A percentile compares a stretch with the other conserved stretches of the same genome.
phyloP scores from a whole-genome alignment of 352 stramenopile genomes.

The Phytophthora fragariaefolia region DNA sequence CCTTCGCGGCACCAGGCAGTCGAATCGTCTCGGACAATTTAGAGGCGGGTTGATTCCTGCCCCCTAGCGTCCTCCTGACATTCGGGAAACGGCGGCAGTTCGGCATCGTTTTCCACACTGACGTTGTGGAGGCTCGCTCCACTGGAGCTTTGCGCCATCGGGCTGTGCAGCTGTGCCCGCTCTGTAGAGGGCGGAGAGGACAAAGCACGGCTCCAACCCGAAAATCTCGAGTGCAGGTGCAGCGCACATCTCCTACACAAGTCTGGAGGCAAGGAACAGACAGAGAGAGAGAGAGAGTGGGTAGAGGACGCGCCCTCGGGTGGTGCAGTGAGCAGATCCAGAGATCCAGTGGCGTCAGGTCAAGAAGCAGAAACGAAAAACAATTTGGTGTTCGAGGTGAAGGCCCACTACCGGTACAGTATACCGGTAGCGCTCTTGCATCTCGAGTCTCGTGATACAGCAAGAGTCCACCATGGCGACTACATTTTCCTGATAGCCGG shows the following conservation, averaged over 20 bases:
- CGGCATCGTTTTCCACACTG: constrained; percentile 32
- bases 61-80: constrained; percentile 16
- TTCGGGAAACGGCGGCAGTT: constrained; percentile 31
- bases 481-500: background rate
- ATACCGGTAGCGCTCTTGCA: no score
- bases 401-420: no score
- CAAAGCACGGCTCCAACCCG: constrained; percentile 3
- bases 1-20: background rate
- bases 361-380: background rate
- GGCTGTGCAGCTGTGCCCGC: background rate
- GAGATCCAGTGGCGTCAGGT: constrained; percentile 15
- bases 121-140: background rate
- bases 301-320: constrained; percentile 18
- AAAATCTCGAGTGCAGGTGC: constrained; percentile 1
- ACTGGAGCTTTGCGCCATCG: no score
- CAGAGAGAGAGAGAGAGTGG: constrained; percentile 8
- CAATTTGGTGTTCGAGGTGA: no score
- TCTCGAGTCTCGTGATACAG: background rate
- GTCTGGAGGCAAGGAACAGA: constrained; percentile 9
- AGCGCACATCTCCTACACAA: constrained; percentile 14
- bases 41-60: constrained; percentile 10
- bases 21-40: constrained; percentile 22
- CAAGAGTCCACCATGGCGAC: background rate
- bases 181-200: background rate
- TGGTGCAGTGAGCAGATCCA: constrained; percentile 18